phyloP scores from a whole-genome alignment of 208 protist species.

The Acanthamoeba sp. region DNA sequence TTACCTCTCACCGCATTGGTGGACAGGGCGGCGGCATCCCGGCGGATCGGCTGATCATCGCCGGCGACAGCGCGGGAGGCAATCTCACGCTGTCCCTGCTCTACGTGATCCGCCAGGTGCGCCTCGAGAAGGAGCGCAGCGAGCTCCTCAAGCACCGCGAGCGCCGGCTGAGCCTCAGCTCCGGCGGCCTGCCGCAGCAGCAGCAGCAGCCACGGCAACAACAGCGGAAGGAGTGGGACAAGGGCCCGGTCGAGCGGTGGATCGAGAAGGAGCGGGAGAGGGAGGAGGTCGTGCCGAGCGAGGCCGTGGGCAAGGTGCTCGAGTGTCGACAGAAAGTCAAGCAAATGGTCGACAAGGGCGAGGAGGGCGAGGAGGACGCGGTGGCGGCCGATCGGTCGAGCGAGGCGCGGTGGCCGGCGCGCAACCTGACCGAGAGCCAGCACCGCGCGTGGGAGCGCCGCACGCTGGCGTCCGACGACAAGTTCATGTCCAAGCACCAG shows the following conservation, averaged over 20 bases:
- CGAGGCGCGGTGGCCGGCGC: not conserved
- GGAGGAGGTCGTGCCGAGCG: not conserved
- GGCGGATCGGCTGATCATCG: not conserved
- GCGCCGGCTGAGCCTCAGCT: not conserved
- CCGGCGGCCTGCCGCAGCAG: not conserved
- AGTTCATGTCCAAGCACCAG: slow-evolving; percentile 18
- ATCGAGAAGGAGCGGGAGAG: slow-evolving; percentile 19
- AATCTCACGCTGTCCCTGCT: slow-evolving; percentile 21
- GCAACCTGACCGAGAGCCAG: not conserved
- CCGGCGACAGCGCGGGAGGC: slow-evolving; percentile 14
- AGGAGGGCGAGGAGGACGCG: not conserved
- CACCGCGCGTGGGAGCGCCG: slow-evolving; percentile 39
- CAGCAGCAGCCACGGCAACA: not conserved
- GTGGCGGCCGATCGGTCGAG: not conserved
- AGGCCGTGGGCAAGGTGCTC: not conserved
- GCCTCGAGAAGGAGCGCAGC: slow-evolving; percentile 22
- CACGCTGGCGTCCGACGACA: slow-evolving; percentile 4
- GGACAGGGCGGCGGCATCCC: not conserved
- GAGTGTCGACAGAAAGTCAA: not conserved
- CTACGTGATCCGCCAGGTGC: slow-evolving; percentile 20
- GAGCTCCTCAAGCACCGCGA: not conserved
- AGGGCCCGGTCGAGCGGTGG: slow-evolving; percentile 1
- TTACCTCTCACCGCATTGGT: not conserved
- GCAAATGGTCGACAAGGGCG: not conserved
- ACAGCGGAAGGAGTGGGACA: not conserved